Percentiles rank a stretch among this genome's conserved stretches.
phyloP scores from a whole-genome alignment of 2,329 filamentous ascomycete species.

The Aureobasidium namibiae region DNA sequence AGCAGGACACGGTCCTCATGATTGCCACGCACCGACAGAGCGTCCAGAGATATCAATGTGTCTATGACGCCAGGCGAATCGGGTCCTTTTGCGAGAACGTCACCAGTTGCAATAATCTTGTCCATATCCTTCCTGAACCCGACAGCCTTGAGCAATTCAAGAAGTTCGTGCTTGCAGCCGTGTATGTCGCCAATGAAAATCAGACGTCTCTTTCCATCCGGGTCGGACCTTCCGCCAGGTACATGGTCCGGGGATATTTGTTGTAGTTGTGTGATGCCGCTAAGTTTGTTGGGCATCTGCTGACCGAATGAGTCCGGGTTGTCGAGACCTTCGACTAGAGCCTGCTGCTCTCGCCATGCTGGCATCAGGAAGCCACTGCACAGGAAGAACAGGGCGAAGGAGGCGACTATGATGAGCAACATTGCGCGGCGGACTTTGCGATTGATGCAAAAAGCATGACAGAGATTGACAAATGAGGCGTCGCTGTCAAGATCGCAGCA shows the following conservation, averaged over 20 bases:
- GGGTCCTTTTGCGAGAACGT: conserved; percentile 80
- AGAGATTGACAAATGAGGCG: conserved; percentile 19
- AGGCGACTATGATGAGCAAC: conserved; percentile 24
- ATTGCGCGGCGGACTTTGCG: conserved; percentile 25
- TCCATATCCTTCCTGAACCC: conserved; percentile 56
- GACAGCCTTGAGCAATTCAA: conserved; percentile 57
- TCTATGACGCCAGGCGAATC: conserved; percentile 72
- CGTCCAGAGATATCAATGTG: conserved; percentile 62
- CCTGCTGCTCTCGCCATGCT: conserved; percentile 25
- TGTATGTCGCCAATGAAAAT: conserved; percentile 88
- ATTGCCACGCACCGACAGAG: conserved; percentile 81
- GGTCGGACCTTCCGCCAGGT: conserved; percentile 26
- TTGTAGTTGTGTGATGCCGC: conserved; percentile 42
- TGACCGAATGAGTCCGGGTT: conserved; percentile 23
- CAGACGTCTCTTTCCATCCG: conserved; percentile 48
- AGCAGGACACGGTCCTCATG: conserved; percentile 83
- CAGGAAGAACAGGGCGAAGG: conserved; percentile 24
- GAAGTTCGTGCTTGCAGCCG: conserved; percentile 63
- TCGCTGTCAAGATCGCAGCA: conserved; percentile 31
- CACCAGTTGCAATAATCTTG: conserved; percentile 68
- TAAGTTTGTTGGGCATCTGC: conserved; percentile 9
- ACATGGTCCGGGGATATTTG: conserved; percentile 36
- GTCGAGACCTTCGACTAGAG: conserved; percentile 28
- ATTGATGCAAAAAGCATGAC: conserved; percentile 14
- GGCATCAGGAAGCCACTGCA: conserved; percentile 33